Conservation (phyloP, 2,329 filamentous ascomycete species). For the Helotiales sp. region DNA sequence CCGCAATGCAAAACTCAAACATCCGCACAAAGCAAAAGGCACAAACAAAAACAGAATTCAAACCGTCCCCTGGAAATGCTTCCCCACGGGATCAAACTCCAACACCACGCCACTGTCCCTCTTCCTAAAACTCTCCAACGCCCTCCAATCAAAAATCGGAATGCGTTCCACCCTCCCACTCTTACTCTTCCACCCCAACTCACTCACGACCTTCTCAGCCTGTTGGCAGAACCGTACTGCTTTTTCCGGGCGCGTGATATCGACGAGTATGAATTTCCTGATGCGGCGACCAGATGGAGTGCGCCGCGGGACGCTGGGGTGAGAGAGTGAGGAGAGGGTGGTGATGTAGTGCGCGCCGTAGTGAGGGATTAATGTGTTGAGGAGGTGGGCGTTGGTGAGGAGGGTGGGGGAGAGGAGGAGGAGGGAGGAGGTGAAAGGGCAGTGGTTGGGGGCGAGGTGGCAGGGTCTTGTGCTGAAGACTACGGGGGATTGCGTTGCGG, state of each 20-base stretch:
- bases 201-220: conserved; percentile 36
- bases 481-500: neutral
- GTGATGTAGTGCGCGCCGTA: conserved; percentile 34
- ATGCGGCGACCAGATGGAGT: conserved; percentile 30
- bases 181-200: conserved; percentile 38
- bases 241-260: conserved; percentile 40
- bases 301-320: conserved; percentile 25
- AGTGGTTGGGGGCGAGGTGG: conserved; percentile 17
- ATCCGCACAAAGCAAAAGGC: neutral
- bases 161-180: conserved; percentile 34
- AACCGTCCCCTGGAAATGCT: conserved; percentile 20
- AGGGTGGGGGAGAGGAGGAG: conserved; percentile 40
- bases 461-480: conserved; percentile 29
- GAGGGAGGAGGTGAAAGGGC: conserved; percentile 25
- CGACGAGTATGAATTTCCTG: conserved; percentile 45
- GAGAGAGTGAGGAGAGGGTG: conserved; percentile 18
- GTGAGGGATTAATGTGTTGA: conserved; percentile 31
- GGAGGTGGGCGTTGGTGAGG: conserved; percentile 25
- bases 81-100: conserved; percentile 30
- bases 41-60: neutral
- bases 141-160: conserved; percentile 47
- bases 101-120: conserved; percentile 47
- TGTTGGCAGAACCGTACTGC: conserved; percentile 41
- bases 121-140: conserved; percentile 48
- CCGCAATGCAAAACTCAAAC: neutral